Conservation (phyloP, 2,329 filamentous ascomycete genomes). For the Colletotrichum sojae region DNA sequence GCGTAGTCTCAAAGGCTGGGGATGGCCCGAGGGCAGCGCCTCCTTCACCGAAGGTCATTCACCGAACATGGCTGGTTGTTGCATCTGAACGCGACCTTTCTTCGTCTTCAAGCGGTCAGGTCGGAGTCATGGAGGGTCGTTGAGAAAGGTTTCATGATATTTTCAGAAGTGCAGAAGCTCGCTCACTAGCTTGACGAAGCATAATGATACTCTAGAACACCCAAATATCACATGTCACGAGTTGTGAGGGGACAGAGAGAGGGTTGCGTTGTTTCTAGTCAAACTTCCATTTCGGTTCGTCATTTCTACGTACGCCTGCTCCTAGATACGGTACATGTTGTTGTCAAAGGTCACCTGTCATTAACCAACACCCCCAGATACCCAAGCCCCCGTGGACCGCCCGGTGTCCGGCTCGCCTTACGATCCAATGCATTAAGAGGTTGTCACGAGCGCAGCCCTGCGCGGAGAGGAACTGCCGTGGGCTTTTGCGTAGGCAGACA, state of each 20-base stretch:
- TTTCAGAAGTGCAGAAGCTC: too few species aligned
- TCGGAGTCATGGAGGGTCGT: too few species aligned
- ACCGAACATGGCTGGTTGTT: too few species aligned
- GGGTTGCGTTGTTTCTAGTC: background rate
- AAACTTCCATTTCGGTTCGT: slow-evolving; percentile 4
- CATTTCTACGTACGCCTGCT: slow-evolving; percentile 32
- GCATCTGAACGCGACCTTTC: too few species aligned
- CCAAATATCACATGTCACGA: background rate
- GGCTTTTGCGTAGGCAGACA: background rate
- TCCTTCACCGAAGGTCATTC: too few species aligned
- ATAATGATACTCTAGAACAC: background rate
- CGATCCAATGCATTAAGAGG: slow-evolving; percentile 29
- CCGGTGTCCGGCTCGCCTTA: slow-evolving; percentile 25
- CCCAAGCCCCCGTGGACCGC: slow-evolving; percentile 13
- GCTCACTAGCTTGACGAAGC: too few species aligned
- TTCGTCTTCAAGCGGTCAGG: too few species aligned
- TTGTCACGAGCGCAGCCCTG: slow-evolving; percentile 22
- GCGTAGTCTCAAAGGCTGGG: too few species aligned
- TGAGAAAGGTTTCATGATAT: too few species aligned
- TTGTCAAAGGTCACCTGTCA: background rate
- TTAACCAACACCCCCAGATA: slow-evolving; percentile 17
- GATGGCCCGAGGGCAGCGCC: too few species aligned
- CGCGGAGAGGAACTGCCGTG: slow-evolving; percentile 19
- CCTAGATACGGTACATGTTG: slow-evolving; percentile 15
- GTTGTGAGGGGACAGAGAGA: too few species aligned